phyloP scores from a whole-genome alignment of 805 yeast species.

The Danielia reshetovae region DNA sequence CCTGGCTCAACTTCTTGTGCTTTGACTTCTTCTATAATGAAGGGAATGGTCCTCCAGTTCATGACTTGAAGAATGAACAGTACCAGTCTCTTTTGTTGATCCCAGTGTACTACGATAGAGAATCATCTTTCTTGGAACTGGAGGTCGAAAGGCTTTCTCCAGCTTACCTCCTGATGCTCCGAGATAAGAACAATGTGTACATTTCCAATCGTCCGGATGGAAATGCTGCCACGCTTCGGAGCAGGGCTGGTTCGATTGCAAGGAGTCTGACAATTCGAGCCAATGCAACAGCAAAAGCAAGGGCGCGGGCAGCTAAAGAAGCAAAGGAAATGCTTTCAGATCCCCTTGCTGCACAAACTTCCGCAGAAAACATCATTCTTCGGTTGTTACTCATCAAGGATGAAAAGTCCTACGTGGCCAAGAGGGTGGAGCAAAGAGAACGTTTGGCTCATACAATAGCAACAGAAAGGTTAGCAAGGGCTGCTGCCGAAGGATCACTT shows the following conservation, averaged over 20 bases:
- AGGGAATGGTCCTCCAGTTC: slow-evolving; percentile 76
- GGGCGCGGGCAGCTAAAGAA: slow-evolving; percentile 34
- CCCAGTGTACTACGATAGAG: slow-evolving; percentile 61
- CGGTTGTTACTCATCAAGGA: slow-evolving; percentile 68
- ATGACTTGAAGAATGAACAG: slow-evolving; percentile 54
- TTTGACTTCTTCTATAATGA: slow-evolving; percentile 73
- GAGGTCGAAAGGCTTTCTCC: slow-evolving; percentile 62
- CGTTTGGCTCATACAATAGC: slow-evolving; percentile 51
- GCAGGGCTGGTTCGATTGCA: slow-evolving; percentile 48
- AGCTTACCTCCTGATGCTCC: slow-evolving; percentile 45
- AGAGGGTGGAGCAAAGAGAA: slow-evolving; percentile 60
- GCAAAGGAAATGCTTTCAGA: slow-evolving; percentile 22
- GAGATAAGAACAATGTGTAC: slow-evolving; percentile 43
- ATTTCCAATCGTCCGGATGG: slow-evolving; percentile 5
- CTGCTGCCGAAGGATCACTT: slow-evolving; percentile 41
- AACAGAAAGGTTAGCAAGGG: slow-evolving; percentile 48
- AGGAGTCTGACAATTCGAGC: slow-evolving; percentile 68
- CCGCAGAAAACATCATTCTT: slow-evolving; percentile 65
- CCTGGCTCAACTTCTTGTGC: slow-evolving; percentile 66
- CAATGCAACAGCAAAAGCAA: slow-evolving; percentile 58
- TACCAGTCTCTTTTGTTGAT: slow-evolving; percentile 63
- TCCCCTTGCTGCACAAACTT: slow-evolving; percentile 35
- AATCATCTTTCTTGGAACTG: slow-evolving; percentile 40
- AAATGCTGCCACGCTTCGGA: slow-evolving; percentile 14
- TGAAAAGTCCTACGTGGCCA: slow-evolving; percentile 54